These are phyloP conservation scores for Colletotrichum theobromicola DNA, from an alignment of 2,329 filamentous ascomycete genomes.

Conservation along the genomic window DNA sequence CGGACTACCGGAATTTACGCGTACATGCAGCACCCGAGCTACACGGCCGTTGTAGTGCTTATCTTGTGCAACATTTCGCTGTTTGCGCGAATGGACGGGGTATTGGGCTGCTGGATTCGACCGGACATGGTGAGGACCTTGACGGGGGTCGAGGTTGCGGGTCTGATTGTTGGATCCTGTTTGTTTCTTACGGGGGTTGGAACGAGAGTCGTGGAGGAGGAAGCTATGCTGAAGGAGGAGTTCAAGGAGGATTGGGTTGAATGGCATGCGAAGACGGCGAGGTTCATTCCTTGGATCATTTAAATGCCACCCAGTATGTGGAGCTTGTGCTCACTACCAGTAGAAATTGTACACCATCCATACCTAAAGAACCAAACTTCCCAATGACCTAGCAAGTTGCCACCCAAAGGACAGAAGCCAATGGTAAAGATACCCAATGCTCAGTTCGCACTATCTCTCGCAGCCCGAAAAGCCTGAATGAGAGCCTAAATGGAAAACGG, in stretches of 20 bases:
- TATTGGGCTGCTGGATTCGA: slow-evolving; percentile 42
- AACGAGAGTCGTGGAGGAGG: slow-evolving; percentile 51
- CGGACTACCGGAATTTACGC: slow-evolving; percentile 52
- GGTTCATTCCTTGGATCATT: slow-evolving; percentile 52
- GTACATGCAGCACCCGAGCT: slow-evolving; percentile 59
- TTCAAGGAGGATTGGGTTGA: slow-evolving; percentile 55
- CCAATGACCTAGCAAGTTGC: no score
- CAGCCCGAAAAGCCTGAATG: no score
- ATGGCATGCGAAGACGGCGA: slow-evolving; percentile 51
- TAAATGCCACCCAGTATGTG: no score
- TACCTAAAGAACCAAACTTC: no score
- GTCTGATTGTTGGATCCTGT: slow-evolving; percentile 16
- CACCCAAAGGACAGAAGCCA: no score
- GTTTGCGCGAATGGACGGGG: slow-evolving; percentile 41
- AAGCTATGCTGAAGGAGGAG: slow-evolving; percentile 49
- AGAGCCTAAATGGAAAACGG: no score
- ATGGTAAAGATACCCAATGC: no score
- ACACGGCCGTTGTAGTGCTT: slow-evolving; percentile 47
- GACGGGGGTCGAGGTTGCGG: neutral
- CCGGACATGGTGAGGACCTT: slow-evolving; percentile 19
- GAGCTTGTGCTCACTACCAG: no score
- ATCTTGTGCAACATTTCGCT: slow-evolving; percentile 34
- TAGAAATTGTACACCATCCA: no score
- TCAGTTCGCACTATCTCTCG: no score
- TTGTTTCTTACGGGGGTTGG: slow-evolving; percentile 29